Evolutionary conservation across 305 asterid species (phyloP).

Genomic region (Fraxinus latifolia): DNA sequence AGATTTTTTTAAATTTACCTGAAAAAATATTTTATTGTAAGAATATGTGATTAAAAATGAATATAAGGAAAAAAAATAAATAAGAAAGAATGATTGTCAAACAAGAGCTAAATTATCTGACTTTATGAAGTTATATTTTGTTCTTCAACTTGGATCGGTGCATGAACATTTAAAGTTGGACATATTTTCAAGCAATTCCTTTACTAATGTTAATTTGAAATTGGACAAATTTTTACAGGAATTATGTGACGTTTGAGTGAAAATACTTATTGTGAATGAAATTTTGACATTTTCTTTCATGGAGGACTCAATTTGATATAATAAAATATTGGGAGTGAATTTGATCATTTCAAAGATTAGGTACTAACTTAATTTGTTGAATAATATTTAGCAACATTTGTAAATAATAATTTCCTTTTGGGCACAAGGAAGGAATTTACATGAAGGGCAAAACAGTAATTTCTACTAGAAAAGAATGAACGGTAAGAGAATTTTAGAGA

Average conservation of each 20-base stretch:
- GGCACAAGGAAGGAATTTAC: neutral
- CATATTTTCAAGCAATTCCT: neutral
- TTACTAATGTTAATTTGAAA: neutral
- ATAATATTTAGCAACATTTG: neutral
- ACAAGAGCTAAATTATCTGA: too few relatives aligned
- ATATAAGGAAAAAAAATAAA: too few relatives aligned
- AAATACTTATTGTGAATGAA: neutral
- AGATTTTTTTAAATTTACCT: too few relatives aligned
- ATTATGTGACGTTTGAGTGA: neutral
- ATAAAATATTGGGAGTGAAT: neutral
- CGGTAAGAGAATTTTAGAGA: constrained; percentile 39
- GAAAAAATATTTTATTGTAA: too few relatives aligned
- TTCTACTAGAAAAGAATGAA: constrained; percentile 27
- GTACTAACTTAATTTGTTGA: neutral
- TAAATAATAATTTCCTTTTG: neutral
- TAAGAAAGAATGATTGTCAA: too few relatives aligned
- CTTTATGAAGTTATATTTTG: neutral
- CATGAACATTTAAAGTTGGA: neutral
- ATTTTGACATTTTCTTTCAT: neutral
- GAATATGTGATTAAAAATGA: too few relatives aligned
- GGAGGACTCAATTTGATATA: neutral
- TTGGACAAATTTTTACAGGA: neutral
- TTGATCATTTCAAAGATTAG: neutral
- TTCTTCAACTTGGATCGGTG: neutral
- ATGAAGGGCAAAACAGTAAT: constrained; percentile 29